Evolutionary conservation across 345 rosid genomes (phyloP), one percentile per base, ranked within the genome.

Genomic region (Kernera saxatilis): DNA sequence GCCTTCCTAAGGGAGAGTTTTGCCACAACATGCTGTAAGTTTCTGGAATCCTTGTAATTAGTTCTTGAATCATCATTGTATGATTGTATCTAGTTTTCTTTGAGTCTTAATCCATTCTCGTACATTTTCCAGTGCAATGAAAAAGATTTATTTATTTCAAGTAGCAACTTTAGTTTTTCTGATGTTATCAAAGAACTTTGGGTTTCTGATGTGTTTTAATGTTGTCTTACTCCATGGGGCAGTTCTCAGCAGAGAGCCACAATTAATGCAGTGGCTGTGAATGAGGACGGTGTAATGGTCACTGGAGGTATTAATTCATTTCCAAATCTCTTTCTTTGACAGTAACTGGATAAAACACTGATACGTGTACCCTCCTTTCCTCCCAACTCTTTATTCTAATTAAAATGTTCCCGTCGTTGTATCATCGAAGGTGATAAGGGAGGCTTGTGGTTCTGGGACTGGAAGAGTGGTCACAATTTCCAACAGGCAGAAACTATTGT

Each of bases 241-340:
- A 89, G 97, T 61, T 88, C 99, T n/a, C 97, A 89, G 81, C 97
- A 94, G 78, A 94, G 86, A 78, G 90, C 96, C 35, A 91, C 90
- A 74, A 89, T 94, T 5, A 91, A 94, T 41, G 78, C 99, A 71
- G 86, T 88, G 98, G 93, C 99, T 35, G 84, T 94, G 41, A 91
- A 89, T 30, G 89, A 94, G 68, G 99, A 94, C 13, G 99, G 99
- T 30, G 97, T 94, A 22, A 73, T 89, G 90, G 98, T 79, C 56
- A 89, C 99, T n/a, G 99, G 99, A 89, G 99, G 98, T 64, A 65
- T 21, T n/a, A 69, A 25, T 17, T 64, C 39, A 54, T 44, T 23
- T 44, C 40, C 2, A 44, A 18, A 72, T 44, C 13, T 14, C 17
- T 30, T 22, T 64, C 25, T 64, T 35, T 54, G 13, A 29, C 60